Evolutionary conservation across 2,329 filamentous ascomycete genomes (phyloP).

Genomic region (Neonectria coccinea): DNA sequence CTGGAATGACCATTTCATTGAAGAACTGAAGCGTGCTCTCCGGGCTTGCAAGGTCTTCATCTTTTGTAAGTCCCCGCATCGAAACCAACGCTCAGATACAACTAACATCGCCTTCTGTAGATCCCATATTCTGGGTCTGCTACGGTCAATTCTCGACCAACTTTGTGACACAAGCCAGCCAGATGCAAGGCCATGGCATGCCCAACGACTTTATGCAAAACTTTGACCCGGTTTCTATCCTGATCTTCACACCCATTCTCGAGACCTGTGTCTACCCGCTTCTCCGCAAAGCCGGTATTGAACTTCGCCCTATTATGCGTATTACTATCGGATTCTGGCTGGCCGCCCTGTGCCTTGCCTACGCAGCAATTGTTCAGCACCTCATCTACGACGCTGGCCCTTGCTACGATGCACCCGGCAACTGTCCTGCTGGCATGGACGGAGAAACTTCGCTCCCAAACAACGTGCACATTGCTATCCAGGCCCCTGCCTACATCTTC

Average conservation of each 20-base stretch:
- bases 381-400: conserved; percentile 67
- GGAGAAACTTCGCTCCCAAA: conserved; percentile 52
- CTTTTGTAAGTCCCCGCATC: conserved; percentile 56
- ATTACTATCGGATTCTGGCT: conserved; percentile 74
- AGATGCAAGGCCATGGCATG: conserved; percentile 71
- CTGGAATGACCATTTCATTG: conserved; percentile 78
- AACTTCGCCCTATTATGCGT: conserved; percentile 73
- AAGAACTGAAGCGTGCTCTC: conserved; percentile 74
- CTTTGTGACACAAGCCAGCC: conserved; percentile 70
- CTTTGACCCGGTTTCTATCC: conserved; percentile 73
- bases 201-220: conserved; percentile 79
- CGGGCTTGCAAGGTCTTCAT: conserved; percentile 79
- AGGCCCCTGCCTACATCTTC: conserved; percentile 66
- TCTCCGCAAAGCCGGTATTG: conserved; percentile 67
- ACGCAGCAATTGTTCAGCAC: conserved; percentile 69
- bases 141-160: conserved; percentile 77
- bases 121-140: conserved; percentile 75
- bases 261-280: conserved; percentile 72
- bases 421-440: conserved; percentile 51
- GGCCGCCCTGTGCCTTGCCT: conserved; percentile 65
- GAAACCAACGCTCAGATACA: rapidly evolving
- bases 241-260: conserved; percentile 74
- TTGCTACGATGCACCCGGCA: conserved; percentile 60
- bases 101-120: conserved; percentile 29
- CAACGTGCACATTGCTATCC: conserved; percentile 66